Evolutionary conservation across 257 asterid species (phyloP), one percentile per base, ranked within the genome.

Genomic region (Schizonepeta tenuifolia): DNA sequence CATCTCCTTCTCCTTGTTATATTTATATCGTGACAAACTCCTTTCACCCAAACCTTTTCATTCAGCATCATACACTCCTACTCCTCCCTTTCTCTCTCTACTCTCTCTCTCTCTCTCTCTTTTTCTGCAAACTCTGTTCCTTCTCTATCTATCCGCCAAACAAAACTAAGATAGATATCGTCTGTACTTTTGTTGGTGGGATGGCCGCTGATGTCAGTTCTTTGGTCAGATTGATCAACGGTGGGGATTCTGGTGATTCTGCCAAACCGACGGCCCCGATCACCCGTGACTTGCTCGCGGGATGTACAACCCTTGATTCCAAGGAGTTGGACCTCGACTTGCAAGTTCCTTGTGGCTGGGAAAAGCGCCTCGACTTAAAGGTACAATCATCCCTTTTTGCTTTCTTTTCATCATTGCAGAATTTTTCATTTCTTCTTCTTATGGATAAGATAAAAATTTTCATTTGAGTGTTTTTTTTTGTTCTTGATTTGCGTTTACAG

Each of bases 271-370:
- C 88, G 77, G 86, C 85, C 18, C 86, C 90, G 83, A 86, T 91
- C 67, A 93, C 98, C 0, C 72, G 92, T 47, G 97, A 93, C 83
- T 64, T 93, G 62, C 97, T 93, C 57, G 97, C 97, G 6, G 92
- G 90, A 0, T 73, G 85, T 66, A 76, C 80, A 12, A 74, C 83
- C 51, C 86, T 86, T 41, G 96, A 90, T 56, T 87, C 96, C 4
- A 85, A 87, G 56, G 98, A 93, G 67, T 33, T 93, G 69, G 97
- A 93, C 92, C 96, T 93, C 20, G 97, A 93, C 82, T 79, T 88
- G 87, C 95, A 91, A 49, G 98, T 89, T 9, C 98, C 98, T 21
- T 84, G 80, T 58, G 98, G 98, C 49, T 93, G 96, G 97, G 98
- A 93, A 74, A 93, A 93, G 64, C 87, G 93, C 44, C 94, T 93